A percentile compares a stretch with the other conserved stretches of the same genome.
Evolutionary conservation across 2,329 filamentous ascomycete species (phyloP).

Genomic region (Hymenotorrendiella dingleyae): DNA sequence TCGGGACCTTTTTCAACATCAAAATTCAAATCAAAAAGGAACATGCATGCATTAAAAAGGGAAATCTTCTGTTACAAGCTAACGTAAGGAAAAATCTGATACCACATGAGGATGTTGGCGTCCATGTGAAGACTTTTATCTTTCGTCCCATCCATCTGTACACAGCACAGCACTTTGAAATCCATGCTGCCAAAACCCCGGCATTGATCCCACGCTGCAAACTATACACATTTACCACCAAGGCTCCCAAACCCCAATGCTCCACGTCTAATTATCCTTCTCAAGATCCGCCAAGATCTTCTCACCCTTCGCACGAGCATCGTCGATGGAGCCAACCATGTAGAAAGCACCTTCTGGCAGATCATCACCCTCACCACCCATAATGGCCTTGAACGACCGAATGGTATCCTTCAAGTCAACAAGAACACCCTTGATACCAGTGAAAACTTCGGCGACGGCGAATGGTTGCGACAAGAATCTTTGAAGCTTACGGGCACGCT

Average conservation of each 20-base stretch:
- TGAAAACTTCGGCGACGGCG: constrained; percentile 80
- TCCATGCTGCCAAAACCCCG: constrained; percentile 8
- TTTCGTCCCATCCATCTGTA: constrained; percentile 21
- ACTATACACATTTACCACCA: constrained; percentile 16
- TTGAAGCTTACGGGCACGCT: constrained; percentile 99
- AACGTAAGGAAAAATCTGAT: constrained; percentile 19
- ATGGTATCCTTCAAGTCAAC: constrained; percentile 99
- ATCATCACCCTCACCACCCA: constrained; percentile 85
- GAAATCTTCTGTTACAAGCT: constrained; percentile 16
- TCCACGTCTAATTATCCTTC: constrained; percentile 12
- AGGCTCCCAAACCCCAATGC: constrained; percentile 2
- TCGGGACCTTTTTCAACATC: too few species aligned
- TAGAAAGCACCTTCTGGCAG: constrained; percentile 62
- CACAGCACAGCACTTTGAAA: constrained; percentile 8
- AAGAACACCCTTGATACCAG: constrained; percentile 78
- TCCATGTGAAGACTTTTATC: constrained; percentile 18
- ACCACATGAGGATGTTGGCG: constrained; percentile 19
- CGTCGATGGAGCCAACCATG: constrained; percentile 87
- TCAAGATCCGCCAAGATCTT: constrained; percentile 94
- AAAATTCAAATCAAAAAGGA: background rate
- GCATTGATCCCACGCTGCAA: constrained; percentile 9
- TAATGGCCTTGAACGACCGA: constrained; percentile 84
- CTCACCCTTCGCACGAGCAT: constrained; percentile 93
- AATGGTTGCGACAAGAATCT: constrained; percentile 99
- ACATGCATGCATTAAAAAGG: constrained; percentile 4